Evolutionary conservation across 768 basidiomycete genomes (phyloP), one percentile per base, ranked within the genome.

Genomic region (Cystobasidiopsis lactophilus): DNA sequence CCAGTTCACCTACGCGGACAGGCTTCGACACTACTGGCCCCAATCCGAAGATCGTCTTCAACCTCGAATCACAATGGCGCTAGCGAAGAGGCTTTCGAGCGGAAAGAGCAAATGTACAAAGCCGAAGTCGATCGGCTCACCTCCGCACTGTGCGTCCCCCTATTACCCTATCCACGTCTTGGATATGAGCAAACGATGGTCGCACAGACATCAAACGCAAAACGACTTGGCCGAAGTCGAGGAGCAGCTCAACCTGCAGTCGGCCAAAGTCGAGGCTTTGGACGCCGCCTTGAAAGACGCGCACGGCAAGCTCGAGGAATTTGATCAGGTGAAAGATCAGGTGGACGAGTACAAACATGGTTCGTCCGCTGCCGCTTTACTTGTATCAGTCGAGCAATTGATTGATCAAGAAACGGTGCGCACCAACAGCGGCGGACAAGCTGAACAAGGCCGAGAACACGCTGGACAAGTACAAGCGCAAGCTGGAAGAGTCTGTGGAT

Each of bases 391-490:
- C 38, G 13, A 39, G 38, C 38, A 13, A 39, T 13, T 39, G 19
- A 11, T 11, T 19, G 41, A 19, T 19, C 7, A 11, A 7, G 41
- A 43, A 11, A 26, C 79, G 80, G 4, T 88, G 95, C 68, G n/a
- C n/a, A n/a, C n/a, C n/a, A n/a, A n/a, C n/a, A 47, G 81, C 85
- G 4, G 82, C 84, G 3, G 93, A 95, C 61, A 83, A 78, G 58
- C 70, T 88, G 39, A 80, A 83, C 61, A 96, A 95, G 71, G 82
- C 79, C 1, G 93, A 96, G 68, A 89, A 89, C 62, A 88, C 93
- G 27, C 84, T 93, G 75, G 88, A 95, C 68, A 98, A 96, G 66
- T 89, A 95, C 68, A 91, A 89, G 70, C 89, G 85, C 74, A 98
- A 96, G 68, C 74, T 96, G 1, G 91, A 95, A 61, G 93, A 95